Evolutionary conservation across 228 moss, liverwort and hornwort species (phyloP).

Genomic region (Sphagnum fallax): DNA sequence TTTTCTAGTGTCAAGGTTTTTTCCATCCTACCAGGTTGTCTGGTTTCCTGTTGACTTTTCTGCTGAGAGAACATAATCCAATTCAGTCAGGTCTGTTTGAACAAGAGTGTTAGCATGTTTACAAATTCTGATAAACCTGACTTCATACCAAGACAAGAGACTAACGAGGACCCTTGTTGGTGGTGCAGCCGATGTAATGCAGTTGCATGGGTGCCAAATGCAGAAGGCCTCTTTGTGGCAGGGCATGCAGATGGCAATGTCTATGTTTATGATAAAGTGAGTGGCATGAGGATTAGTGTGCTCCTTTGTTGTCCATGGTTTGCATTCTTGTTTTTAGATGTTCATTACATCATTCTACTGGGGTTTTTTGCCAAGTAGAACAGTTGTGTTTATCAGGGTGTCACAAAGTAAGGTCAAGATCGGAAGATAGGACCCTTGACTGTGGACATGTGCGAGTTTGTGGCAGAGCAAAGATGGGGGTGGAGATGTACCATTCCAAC

Average conservation of each 20-base stretch:
- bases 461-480: constrained; percentile 94
- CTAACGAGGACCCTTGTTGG: background rate
- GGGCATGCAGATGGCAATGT: constrained; percentile 93
- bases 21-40: too few relatives aligned
- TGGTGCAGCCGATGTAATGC: constrained; percentile 76
- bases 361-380: too few relatives aligned
- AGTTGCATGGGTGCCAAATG: constrained; percentile 78
- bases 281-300: background rate
- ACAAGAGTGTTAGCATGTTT: too few relatives aligned
- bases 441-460: background rate
- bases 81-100: too few relatives aligned
- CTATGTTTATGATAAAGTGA: constrained; percentile 91
- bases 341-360: too few relatives aligned
- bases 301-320: background rate
- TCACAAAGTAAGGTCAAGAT: background rate
- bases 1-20: too few relatives aligned
- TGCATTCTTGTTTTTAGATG: background rate
- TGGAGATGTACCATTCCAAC: constrained; percentile 93
- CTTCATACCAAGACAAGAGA: background rate
- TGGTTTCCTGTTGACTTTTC: too few relatives aligned
- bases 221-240: constrained; percentile 78
- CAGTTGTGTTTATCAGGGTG: too few relatives aligned
- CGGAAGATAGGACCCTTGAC: constrained; percentile 1
- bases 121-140: too few relatives aligned
- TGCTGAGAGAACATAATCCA: too few relatives aligned